Evolutionary conservation across 306 rosid genomes (phyloP).

Genomic region (Gillenia trifoliata): DNA sequence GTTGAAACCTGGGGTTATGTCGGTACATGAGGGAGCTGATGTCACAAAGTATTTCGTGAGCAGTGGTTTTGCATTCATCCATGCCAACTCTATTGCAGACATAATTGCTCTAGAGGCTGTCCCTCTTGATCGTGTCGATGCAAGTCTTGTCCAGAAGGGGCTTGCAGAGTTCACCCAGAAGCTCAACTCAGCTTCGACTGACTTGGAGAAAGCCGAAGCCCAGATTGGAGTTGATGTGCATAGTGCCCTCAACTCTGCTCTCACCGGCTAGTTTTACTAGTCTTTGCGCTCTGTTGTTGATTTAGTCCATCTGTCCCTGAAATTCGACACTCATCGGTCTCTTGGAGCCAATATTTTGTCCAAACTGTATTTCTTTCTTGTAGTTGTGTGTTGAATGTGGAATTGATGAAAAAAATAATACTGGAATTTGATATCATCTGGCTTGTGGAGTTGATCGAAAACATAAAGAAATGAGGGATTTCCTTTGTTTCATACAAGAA

Average conservation of each 20-base stretch:
- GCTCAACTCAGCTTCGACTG: conserved; percentile 83
- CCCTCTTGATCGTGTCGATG: conserved; percentile 69
- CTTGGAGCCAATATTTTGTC: conserved; percentile 37
- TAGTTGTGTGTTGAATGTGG: conserved; percentile 41
- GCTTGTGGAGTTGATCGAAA: conserved; percentile 38
- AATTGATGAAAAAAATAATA: conserved; percentile 39
- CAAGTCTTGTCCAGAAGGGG: conserved; percentile 81
- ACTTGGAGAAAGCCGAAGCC: conserved; percentile 98
- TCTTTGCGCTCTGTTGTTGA: conserved; percentile 15
- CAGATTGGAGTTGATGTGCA: conserved; percentile 95
- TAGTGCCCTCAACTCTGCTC: conserved; percentile 78
- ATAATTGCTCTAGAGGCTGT: conserved; percentile 88
- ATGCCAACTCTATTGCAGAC: conserved; percentile 84
- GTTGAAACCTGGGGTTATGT: conserved; percentile 84
- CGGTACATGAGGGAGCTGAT: conserved; percentile 82
- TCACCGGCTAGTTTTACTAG: conserved; percentile 54
- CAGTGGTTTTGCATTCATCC: conserved; percentile 92
- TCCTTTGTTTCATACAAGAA: not conserved
- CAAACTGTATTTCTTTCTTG: conserved; percentile 12
- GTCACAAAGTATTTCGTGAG: conserved; percentile 77
- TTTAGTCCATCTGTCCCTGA: too few relatives aligned
- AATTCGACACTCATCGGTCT: conserved; percentile 31
- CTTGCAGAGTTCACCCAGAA: conserved; percentile 92
- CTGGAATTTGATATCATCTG: conserved; percentile 27
- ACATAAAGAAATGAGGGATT: conserved; percentile 5